phyloP scores from a whole-genome alignment of 805 yeast genomes.

The Lipomyces sp. region DNA sequence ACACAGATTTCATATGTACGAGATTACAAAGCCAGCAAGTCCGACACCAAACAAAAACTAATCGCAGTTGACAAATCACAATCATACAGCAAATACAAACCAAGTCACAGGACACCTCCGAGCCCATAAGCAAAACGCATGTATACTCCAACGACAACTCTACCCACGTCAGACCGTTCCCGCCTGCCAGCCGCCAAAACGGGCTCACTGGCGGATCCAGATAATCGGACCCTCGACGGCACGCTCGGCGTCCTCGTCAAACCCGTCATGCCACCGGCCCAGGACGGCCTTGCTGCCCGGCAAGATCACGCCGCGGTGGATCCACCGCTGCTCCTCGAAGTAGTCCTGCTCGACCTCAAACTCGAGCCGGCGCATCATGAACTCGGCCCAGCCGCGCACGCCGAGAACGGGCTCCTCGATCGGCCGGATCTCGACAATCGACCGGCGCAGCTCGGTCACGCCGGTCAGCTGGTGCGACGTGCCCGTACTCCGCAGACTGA shows the following conservation, averaged over 20 bases:
- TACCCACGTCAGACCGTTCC: background rate
- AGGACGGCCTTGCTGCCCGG: slow-evolving; percentile 28
- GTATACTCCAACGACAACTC: background rate
- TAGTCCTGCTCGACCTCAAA: slow-evolving; percentile 22
- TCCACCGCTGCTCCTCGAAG: slow-evolving; percentile 28
- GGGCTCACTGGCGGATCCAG: slow-evolving; percentile 20
- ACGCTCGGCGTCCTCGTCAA: slow-evolving; percentile 20
- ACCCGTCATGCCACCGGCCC: slow-evolving; percentile 30
- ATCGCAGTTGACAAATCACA: too few relatives aligned
- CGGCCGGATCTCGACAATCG: slow-evolving; percentile 23
- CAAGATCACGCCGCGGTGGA: slow-evolving; percentile 22
- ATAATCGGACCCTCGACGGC: slow-evolving; percentile 26
- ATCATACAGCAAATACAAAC: too few relatives aligned
- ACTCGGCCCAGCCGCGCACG: slow-evolving; percentile 26
- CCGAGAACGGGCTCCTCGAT: slow-evolving; percentile 26
- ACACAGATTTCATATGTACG: too few relatives aligned
- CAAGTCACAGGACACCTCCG: too few relatives aligned
- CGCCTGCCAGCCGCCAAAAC: background rate
- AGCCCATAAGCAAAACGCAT: too few relatives aligned
- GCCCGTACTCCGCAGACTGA: slow-evolving; percentile 16
- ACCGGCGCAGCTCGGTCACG: slow-evolving; percentile 23
- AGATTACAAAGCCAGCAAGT: too few relatives aligned
- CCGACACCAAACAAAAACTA: too few relatives aligned
- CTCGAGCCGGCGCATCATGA: slow-evolving; percentile 22
- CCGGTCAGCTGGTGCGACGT: slow-evolving; percentile 27